Conservation (phyloP, 371 early-diverging fungal species). For the Rhizopus sp. region DNA sequence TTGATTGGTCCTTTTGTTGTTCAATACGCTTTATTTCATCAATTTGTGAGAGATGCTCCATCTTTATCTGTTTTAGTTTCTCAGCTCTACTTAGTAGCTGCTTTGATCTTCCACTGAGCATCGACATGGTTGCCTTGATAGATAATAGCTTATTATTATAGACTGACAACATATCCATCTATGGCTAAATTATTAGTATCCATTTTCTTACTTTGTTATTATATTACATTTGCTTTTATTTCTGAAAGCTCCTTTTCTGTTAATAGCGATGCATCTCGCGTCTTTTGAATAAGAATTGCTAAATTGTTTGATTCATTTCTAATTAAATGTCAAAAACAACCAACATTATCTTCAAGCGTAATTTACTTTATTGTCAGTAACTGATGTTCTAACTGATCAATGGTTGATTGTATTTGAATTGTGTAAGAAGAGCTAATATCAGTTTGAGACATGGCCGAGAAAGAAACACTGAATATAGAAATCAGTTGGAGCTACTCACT, state of each 20-base stretch:
- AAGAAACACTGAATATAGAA: too few species aligned
- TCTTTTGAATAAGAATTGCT: conserved; percentile 4
- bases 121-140: conserved; percentile 40
- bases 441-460: too few species aligned
- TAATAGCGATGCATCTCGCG: conserved; percentile 3
- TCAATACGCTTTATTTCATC: conserved; percentile 40
- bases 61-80: conserved; percentile 30
- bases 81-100: conserved; percentile 35
- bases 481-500: too few species aligned
- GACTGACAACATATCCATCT: conserved; percentile 40
- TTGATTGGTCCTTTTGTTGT: conserved; percentile 35
- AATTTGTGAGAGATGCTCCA: conserved; percentile 33
- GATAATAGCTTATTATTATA: conserved; percentile 43
- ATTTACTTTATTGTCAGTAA: neutral
- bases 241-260: conserved; percentile 15
- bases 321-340: neutral
- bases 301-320: conserved; percentile 21
- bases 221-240: conserved; percentile 24
- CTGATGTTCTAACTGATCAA: neutral
- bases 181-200: neutral
- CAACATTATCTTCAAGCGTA: neutral
- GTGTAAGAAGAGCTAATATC: neutral
- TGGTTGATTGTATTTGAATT: conserved; percentile 1
- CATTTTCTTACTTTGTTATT: neutral
- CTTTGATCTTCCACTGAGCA: conserved; percentile 34